phyloP scores from a whole-genome alignment of 2,329 filamentous ascomycete species.

The Fusarium haematococcum region DNA sequence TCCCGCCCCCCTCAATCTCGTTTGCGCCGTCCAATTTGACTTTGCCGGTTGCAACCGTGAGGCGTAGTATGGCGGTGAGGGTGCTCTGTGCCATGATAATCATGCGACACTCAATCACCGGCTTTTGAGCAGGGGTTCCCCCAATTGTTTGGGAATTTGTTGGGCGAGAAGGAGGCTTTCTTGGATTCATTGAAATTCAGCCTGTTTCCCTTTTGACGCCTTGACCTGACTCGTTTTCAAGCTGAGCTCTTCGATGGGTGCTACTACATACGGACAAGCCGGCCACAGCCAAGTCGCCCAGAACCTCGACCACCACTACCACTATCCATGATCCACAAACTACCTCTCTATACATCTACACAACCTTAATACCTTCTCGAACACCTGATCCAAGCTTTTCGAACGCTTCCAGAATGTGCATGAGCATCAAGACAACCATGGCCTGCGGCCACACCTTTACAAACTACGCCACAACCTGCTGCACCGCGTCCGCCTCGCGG shows the following conservation, averaged over 20 bases:
- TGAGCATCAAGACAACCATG: slow-evolving; percentile 41
- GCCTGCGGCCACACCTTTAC: slow-evolving; percentile 43
- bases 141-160: slow-evolving; percentile 6
- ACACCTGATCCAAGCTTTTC: neutral
- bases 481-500: slow-evolving; percentile 7
- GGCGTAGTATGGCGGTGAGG: slow-evolving; percentile 38
- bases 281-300: neutral
- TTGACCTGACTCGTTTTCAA: neutral
- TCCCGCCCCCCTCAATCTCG: neutral
- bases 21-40: neutral
- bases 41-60: slow-evolving; percentile 11
- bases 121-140: slow-evolving; percentile 29
- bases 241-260: slow-evolving; percentile 12
- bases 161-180: slow-evolving; percentile 15
- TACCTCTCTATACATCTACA: neutral
- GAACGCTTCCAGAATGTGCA: slow-evolving; percentile 35
- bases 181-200: slow-evolving; percentile 13
- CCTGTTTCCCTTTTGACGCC: neutral
- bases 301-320: neutral
- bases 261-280: neutral
- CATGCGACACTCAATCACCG: slow-evolving; percentile 34
- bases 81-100: slow-evolving; percentile 32
- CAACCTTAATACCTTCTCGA: neutral
- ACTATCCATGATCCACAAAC: neutral
- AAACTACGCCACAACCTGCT: slow-evolving; percentile 19